Evolutionary conservation across 176 grass and related monocot genomes (phyloP).

Genomic region (Secale cereale): DNA sequence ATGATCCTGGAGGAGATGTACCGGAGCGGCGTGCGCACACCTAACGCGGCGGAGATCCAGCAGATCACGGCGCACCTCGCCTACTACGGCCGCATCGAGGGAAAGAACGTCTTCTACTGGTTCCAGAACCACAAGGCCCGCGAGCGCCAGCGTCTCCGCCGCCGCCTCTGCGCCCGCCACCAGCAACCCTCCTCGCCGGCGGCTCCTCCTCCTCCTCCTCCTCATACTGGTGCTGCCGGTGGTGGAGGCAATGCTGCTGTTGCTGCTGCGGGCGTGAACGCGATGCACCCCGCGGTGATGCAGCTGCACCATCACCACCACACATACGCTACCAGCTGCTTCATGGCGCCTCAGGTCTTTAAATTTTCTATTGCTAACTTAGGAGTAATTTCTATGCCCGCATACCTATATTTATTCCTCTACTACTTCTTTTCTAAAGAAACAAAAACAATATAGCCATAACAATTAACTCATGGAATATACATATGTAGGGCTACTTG

Average conservation of each 20-base stretch:
- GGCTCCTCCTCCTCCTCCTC: not conserved
- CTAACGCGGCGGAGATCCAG: conserved; percentile 81
- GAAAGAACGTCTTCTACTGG: conserved; percentile 96
- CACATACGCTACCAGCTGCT: conserved; percentile 27
- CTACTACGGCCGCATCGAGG: conserved; percentile 87
- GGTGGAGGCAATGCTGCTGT: not conserved
- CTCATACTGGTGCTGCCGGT: not conserved
- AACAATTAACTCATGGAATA: not conserved
- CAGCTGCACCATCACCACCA: conserved; percentile 39
- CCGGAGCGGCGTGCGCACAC: conserved; percentile 66
- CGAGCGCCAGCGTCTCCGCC: conserved; percentile 69
- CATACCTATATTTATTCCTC: not conserved
- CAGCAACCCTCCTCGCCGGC: conserved; percentile 21
- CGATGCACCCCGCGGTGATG: conserved; percentile 32
- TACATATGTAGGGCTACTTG: conserved; percentile 19
- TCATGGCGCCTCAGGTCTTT: conserved; percentile 27
- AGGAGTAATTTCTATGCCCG: not conserved
- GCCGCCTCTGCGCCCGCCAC: conserved; percentile 61
- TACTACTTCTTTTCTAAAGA: not conserved
- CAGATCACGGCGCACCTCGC: conserved; percentile 84
- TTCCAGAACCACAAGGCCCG: conserved; percentile 97
- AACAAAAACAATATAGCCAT: not conserved
- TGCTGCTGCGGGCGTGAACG: not conserved
- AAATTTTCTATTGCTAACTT: not conserved
- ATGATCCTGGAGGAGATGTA: conserved; percentile 96